Evolutionary conservation across 2,329 filamentous ascomycete genomes (phyloP), one percentile per base, ranked within the genome.

Genomic region (Falciphora oryzae): DNA sequence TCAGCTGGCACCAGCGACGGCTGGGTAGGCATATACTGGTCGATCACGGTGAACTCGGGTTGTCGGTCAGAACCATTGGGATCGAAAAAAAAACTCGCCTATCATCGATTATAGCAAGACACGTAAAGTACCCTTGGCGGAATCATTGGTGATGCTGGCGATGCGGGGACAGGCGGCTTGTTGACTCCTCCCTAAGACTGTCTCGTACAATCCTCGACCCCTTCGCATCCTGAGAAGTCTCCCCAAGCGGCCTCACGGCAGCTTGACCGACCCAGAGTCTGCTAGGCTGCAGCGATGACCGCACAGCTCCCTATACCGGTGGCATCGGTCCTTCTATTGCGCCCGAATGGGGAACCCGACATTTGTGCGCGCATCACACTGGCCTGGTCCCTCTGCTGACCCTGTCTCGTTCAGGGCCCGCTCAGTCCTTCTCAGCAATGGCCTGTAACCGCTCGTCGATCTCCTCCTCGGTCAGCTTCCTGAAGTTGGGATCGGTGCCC

Each of bases 391-490:
- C 44, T 53, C 44, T 3, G 7, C 44, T 53, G 18, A 53, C 59
- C 25, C 60, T 14, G 50, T 28, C 63, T 61, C 59, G 59, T 53
- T 29, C 57, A 29, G 57, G 27, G 63, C 65, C 61, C 22, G 62
- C 57, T 56, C 57, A 99, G 80, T 99, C 95, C 86, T 97, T 98
- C 85, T 99, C 95, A 66, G 93, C 93, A 78, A 99, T 99, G 65
- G 94, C 93, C 80, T 98, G 93, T 81, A 99, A 86, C 79, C 95
- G 87, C 80, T 98, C 95, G 74, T 99, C 95, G 77, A 99, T 97
- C 86, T 99, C 94, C 50, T 98, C 93, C 79, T 97, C 94, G 35
- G 91, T 96, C 78, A 99, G 84, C 71, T 89, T 90, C 76, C 93
- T 88, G 84, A 99, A 99, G 67, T 82, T 83, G 62, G 89, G 79